Conservation (phyloP, 2,329 filamentous ascomycete genomes). For the Geosmithia flava region DNA sequence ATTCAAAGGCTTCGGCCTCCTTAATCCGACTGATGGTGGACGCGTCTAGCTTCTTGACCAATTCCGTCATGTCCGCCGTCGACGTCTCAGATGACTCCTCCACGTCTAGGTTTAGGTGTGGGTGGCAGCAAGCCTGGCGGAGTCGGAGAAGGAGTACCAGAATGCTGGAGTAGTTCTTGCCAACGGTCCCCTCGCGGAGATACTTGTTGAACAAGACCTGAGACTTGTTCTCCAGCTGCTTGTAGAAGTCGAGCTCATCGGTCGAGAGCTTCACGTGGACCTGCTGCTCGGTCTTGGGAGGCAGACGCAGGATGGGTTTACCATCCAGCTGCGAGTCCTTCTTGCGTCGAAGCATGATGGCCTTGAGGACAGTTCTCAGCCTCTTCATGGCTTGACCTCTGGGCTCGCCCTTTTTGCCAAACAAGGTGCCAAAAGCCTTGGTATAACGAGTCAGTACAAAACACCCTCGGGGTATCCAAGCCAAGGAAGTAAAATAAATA, state of each 20-base stretch:
- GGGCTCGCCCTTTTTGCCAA: neutral
- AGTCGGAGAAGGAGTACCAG: slow-evolving; percentile 72
- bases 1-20: slow-evolving; percentile 51
- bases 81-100: slow-evolving; percentile 25
- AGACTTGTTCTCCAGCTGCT: slow-evolving; percentile 56
- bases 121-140: slow-evolving; percentile 51
- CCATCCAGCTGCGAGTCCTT: slow-evolving; percentile 73
- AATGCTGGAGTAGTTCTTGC: slow-evolving; percentile 61
- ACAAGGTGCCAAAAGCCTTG: slow-evolving; percentile 2
- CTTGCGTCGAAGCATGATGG: slow-evolving; percentile 70
- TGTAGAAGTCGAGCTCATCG: slow-evolving; percentile 68
- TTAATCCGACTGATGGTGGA: slow-evolving; percentile 58
- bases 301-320: slow-evolving; percentile 66
- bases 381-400: slow-evolving; percentile 39
- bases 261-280: slow-evolving; percentile 60
- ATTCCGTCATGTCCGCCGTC: slow-evolving; percentile 37
- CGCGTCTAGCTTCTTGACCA: slow-evolving; percentile 47
- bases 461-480: neutral
- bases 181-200: slow-evolving; percentile 54
- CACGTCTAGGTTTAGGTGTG: slow-evolving; percentile 17
- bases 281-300: slow-evolving; percentile 63
- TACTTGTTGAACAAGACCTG: slow-evolving; percentile 68
- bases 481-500: neutral
- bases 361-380: slow-evolving; percentile 64
- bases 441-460: neutral